A percentile compares a stretch with the other conserved stretches of the same genome.
Conservation (phyloP, 2,329 filamentous ascomycete species). For the Aurifilum marmelostoma region DNA sequence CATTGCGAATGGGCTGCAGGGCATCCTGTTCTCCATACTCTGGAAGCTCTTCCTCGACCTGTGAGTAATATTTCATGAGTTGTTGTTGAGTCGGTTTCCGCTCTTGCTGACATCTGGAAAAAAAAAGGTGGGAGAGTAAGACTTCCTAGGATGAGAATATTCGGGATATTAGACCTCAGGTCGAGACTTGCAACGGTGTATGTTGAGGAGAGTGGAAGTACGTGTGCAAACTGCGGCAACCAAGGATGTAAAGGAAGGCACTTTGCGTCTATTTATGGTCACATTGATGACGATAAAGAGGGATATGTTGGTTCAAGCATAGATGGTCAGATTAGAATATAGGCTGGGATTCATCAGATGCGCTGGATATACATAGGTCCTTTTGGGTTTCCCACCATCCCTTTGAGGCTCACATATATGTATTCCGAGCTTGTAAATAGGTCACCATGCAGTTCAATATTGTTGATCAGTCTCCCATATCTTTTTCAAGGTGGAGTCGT, state of each 20-base stretch:
- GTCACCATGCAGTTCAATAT: too few species aligned
- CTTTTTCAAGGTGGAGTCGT: neutral
- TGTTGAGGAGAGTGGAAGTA: neutral
- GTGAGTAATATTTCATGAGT: slow-evolving; percentile 41
- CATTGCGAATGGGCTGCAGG: slow-evolving; percentile 51
- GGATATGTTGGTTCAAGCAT: neutral
- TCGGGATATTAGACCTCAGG: too few species aligned
- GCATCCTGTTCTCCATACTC: slow-evolving; percentile 51
- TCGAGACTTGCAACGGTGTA: too few species aligned
- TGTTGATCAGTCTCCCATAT: neutral
- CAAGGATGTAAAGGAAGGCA: neutral
- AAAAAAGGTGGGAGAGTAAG: slow-evolving; percentile 16
- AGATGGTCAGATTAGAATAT: neutral
- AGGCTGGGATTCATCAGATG: too few species aligned
- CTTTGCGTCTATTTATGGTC: neutral
- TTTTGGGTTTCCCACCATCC: neutral
- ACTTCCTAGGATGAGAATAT: slow-evolving; percentile 14
- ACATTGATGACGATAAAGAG: neutral
- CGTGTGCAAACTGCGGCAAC: neutral
- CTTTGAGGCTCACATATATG: neutral
- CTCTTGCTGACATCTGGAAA: neutral
- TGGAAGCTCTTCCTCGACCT: slow-evolving; percentile 54
- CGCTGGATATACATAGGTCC: too few species aligned
- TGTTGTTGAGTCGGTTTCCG: too few species aligned
- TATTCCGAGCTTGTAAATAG: neutral